A percentile compares a stretch with the other conserved stretches of the same genome.
Conservation (phyloP, 2,329 filamentous ascomycete species). For the Colletotrichum liriopes region DNA sequence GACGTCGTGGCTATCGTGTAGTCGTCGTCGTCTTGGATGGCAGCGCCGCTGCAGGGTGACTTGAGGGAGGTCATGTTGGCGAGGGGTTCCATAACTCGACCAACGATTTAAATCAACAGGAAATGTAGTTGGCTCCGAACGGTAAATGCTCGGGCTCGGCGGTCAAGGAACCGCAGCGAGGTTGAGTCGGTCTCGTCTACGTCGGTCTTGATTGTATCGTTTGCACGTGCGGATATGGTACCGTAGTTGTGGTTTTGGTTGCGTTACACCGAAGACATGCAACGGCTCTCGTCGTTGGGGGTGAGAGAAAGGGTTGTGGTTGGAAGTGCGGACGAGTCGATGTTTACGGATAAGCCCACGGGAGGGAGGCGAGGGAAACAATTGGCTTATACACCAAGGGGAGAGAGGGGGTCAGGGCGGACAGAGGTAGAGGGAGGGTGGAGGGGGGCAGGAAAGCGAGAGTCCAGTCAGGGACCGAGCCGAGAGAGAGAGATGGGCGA, state of each 20-base stretch:
- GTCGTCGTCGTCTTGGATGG: slow-evolving; percentile 54
- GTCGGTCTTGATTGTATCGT: slow-evolving; percentile 7
- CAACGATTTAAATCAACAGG: neutral
- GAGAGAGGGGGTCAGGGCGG: neutral
- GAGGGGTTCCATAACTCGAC: slow-evolving; percentile 38
- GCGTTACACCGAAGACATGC: slow-evolving; percentile 28
- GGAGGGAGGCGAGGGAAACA: slow-evolving; percentile 37
- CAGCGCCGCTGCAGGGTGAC: slow-evolving; percentile 54
- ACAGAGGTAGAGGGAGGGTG: neutral
- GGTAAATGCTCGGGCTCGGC: slow-evolving; percentile 27
- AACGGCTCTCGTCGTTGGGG: slow-evolving; percentile 12
- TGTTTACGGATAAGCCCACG: slow-evolving; percentile 36
- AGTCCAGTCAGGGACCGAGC: slow-evolving; percentile 5
- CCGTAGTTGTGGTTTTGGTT: slow-evolving; percentile 22
- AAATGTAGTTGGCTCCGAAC: slow-evolving; percentile 8
- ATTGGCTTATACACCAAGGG: slow-evolving; percentile 38
- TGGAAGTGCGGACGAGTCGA: slow-evolving; percentile 27
- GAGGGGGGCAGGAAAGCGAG: neutral
- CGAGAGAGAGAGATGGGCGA: neutral
- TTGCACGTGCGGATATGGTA: slow-evolving; percentile 3
- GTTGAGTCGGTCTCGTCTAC: neutral
- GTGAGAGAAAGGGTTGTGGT: neutral
- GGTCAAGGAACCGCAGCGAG: slow-evolving; percentile 1
- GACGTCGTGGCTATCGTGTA: slow-evolving; percentile 56
- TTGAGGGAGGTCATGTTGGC: slow-evolving; percentile 56